Base-by-base conservation (phyloP, 768 basidiomycete genomes). In the Termitomyces sp. region DNA sequence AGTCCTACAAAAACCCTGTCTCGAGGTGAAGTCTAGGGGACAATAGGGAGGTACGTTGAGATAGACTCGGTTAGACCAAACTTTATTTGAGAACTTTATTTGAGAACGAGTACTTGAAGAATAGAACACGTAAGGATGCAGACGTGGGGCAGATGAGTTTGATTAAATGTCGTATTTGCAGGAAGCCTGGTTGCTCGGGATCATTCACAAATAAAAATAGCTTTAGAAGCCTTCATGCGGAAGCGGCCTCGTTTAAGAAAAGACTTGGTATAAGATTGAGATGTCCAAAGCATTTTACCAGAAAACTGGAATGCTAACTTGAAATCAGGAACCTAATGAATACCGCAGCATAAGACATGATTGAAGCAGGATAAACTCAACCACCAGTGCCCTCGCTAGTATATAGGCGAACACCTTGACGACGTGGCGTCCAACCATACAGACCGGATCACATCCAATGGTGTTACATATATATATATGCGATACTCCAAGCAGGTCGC, bases 391-490 rank as follows among this genome's bases (percentile, higher is more conserved):
- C 59, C 52, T 57, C 52, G 20, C 24, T 32, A n/a, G 11, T 32
- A 43, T 58, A 58, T 28, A 28, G 16, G 11, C 18, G 44, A 43
- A 11, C 54, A 32, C 30, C 20, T 20, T 59, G n/a, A 18, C 48
- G 56, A 44, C 55, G 20, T 44, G 20, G 5, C 20, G 13, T 20
- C 38, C 16, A 38, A 38, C 0, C 40, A 41, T 13, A 13, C 6
- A 4, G 0, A 22, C 41, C 33, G 65, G 60, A 28, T 58, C 56
- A 10, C 55, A 57, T 9, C 60, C 61, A 26, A 41, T 48, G 16
- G 11, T 32, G 10, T 28, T 58, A n/a, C 61, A 38, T 45, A 41
- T 58, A 64, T 38, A 68, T 60, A 35, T 64, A n/a, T n/a, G n/a
- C n/a, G 59, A 41, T 65, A 63, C 33, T 57, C 66, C 7, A 55